Conservation (phyloP, 495 filamentous ascomycete species). For the Aspergillus bertholletiae region DNA sequence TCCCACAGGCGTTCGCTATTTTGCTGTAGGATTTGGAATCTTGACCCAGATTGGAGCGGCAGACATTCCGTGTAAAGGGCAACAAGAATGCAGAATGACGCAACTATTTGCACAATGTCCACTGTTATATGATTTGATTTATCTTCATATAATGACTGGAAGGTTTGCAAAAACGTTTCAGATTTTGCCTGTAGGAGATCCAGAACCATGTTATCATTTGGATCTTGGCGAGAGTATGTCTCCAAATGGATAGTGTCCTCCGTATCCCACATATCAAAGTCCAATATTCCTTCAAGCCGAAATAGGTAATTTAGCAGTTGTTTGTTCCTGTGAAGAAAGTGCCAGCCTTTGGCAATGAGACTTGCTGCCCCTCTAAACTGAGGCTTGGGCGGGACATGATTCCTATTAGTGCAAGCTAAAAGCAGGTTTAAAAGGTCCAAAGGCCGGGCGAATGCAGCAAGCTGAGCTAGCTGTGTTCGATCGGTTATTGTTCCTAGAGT, state of each 20-base stretch:
- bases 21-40: slow-evolving; percentile 25
- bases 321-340: slow-evolving; percentile 32
- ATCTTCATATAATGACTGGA: slow-evolving; percentile 36
- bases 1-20: slow-evolving; percentile 33
- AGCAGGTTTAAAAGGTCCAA: slow-evolving; percentile 36
- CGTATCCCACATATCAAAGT: slow-evolving; percentile 26
- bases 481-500: slow-evolving; percentile 32
- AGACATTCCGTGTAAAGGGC: slow-evolving; percentile 33
- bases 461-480: slow-evolving; percentile 36
- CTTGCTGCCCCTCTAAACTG: slow-evolving; percentile 25
- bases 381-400: slow-evolving; percentile 17
- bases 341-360: slow-evolving; percentile 31
- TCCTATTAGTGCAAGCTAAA: slow-evolving; percentile 39
- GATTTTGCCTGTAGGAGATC: slow-evolving; percentile 45
- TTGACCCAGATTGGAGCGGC: slow-evolving; percentile 24
- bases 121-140: slow-evolving; percentile 42
- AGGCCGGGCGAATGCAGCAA: slow-evolving; percentile 40
- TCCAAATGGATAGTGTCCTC: slow-evolving; percentile 20
- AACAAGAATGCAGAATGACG: slow-evolving; percentile 39
- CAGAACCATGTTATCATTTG: slow-evolving; percentile 40
- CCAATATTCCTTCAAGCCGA: slow-evolving; percentile 21
- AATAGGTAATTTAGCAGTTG: slow-evolving; percentile 35
- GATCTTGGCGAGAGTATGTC: slow-evolving; percentile 25
- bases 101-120: slow-evolving; percentile 45
- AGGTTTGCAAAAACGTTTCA: slow-evolving; percentile 41